phyloP scores from a whole-genome alignment of 495 filamentous ascomycete species.

The Penicillium roqueforti region DNA sequence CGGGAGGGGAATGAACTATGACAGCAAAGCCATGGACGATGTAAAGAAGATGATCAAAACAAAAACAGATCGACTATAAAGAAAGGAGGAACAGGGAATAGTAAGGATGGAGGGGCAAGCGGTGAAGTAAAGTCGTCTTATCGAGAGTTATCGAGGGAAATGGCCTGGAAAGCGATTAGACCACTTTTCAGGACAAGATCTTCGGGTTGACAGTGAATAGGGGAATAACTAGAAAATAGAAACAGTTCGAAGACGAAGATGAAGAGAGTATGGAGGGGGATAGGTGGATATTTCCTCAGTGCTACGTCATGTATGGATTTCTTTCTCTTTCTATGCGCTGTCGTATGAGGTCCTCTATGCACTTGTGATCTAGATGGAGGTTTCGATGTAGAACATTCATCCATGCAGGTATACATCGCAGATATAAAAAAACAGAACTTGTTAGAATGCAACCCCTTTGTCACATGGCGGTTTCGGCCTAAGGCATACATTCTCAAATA shows the following conservation, averaged over 20 bases:
- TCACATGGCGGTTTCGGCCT: constrained; percentile 10
- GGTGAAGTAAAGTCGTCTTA: constrained; percentile 26
- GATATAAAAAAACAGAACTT: too few species aligned
- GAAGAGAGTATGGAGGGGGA: not conserved
- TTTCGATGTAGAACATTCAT: too few species aligned
- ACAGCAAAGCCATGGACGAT: constrained; percentile 24
- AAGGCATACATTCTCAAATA: not conserved
- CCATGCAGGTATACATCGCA: too few species aligned
- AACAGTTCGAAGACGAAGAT: not conserved
- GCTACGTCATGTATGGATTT: constrained; percentile 8
- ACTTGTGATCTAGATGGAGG: too few species aligned
- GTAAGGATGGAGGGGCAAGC: constrained; percentile 25
- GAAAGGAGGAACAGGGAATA: not conserved
- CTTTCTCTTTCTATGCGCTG: not conserved
- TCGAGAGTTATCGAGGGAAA: constrained; percentile 16
- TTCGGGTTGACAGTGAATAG: not conserved
- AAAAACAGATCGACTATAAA: not conserved
- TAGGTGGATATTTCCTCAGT: constrained; percentile 3
- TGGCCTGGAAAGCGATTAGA: constrained; percentile 1
- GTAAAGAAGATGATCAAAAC: not conserved
- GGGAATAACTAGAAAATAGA: too few species aligned
- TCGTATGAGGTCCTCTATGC: too few species aligned
- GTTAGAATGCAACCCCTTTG: not conserved
- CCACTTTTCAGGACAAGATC: not conserved
- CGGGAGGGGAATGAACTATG: constrained; percentile 3